Conservation (phyloP, 2,329 filamentous ascomycete genomes). For the Chaetomiaceae sp. region DNA sequence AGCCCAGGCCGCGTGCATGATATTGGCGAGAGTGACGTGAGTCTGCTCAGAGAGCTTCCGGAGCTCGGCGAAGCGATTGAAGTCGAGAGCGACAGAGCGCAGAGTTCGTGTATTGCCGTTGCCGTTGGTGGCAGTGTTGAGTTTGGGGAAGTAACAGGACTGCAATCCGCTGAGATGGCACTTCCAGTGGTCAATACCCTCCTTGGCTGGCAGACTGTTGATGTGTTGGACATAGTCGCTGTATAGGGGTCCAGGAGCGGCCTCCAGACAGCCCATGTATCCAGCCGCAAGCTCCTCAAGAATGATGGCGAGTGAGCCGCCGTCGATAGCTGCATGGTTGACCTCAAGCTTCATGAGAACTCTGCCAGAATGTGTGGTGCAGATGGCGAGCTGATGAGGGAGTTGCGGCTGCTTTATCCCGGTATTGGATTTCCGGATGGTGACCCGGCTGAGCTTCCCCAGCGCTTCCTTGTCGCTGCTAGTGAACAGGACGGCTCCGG, state of each 20-base stretch:
- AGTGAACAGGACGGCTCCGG: constrained; percentile 10
- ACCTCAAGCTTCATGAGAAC: constrained; percentile 20
- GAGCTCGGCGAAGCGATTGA: constrained; percentile 19
- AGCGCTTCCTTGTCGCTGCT: constrained; percentile 12
- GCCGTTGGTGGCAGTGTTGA: constrained; percentile 6
- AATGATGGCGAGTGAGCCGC: constrained; percentile 22
- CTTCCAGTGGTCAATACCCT: constrained; percentile 19
- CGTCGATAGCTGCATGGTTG: constrained; percentile 24
- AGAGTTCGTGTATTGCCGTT: constrained; percentile 1
- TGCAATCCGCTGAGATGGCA: constrained; percentile 15
- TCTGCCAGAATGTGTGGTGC: constrained; percentile 12
- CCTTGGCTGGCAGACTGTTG: constrained; percentile 6
- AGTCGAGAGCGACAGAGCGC: constrained; percentile 11
- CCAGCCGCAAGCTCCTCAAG: constrained; percentile 19
- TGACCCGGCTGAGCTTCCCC: constrained; percentile 10
- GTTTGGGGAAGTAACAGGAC: constrained; percentile 22
- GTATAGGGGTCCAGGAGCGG: constrained; percentile 17
- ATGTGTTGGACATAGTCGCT: constrained; percentile 21
- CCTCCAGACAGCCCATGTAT: constrained; percentile 17
- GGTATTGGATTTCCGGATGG: background rate
- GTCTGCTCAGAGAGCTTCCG: constrained; percentile 16
- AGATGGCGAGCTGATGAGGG: constrained; percentile 19
- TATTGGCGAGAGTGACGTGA: constrained; percentile 21
- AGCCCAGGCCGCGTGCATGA: constrained; percentile 24
- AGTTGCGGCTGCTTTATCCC: constrained; percentile 9